These are phyloP conservation scores for Ophiosphaerella herpotricha DNA, from an alignment of 2,329 filamentous ascomycete species.

Conservation along the genomic window DNA sequence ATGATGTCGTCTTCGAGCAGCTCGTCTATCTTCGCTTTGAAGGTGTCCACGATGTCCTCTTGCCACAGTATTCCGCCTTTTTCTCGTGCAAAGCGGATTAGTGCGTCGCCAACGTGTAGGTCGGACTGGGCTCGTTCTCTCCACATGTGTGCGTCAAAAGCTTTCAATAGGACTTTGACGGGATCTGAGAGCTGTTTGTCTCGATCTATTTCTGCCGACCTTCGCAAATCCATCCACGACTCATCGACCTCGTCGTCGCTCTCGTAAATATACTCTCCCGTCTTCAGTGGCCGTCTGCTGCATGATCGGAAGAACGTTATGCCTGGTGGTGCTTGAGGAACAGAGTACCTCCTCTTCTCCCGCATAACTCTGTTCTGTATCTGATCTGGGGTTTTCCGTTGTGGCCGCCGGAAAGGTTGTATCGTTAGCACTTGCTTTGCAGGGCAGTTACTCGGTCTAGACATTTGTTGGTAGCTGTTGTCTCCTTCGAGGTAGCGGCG, in stretches of 20 bases:
- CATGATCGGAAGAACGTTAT: conserved; percentile 48
- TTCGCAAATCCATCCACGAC: conserved; percentile 43
- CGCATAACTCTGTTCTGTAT: conserved; percentile 18
- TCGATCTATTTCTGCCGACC: conserved; percentile 23
- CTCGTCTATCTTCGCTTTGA: conserved; percentile 39
- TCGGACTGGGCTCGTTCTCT: conserved; percentile 43
- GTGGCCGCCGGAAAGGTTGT: conserved; percentile 1
- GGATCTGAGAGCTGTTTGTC: conserved; percentile 9
- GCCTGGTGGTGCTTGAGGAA: conserved; percentile 41
- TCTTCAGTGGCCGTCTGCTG: conserved; percentile 45
- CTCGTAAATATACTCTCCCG: conserved; percentile 48
- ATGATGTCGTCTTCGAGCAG: conserved; percentile 37
- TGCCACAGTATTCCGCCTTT: conserved; percentile 25
- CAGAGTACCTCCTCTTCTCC: conserved; percentile 32
- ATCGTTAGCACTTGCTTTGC: not conserved
- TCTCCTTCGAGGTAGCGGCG: conserved; percentile 43
- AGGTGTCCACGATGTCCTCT: conserved; percentile 27
- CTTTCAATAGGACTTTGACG: conserved; percentile 40
- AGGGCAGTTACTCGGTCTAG: conserved; percentile 14
- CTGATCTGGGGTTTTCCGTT: conserved; percentile 19
- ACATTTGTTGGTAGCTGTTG: conserved; percentile 23
- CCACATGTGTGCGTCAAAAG: conserved; percentile 45
- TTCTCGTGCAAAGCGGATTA: conserved; percentile 47
- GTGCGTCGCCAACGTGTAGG: conserved; percentile 40
- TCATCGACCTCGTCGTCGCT: conserved; percentile 51